Evolutionary conservation across 352 stramenopile genomes (phyloP).

Genomic region (Phytophthora citricola): DNA sequence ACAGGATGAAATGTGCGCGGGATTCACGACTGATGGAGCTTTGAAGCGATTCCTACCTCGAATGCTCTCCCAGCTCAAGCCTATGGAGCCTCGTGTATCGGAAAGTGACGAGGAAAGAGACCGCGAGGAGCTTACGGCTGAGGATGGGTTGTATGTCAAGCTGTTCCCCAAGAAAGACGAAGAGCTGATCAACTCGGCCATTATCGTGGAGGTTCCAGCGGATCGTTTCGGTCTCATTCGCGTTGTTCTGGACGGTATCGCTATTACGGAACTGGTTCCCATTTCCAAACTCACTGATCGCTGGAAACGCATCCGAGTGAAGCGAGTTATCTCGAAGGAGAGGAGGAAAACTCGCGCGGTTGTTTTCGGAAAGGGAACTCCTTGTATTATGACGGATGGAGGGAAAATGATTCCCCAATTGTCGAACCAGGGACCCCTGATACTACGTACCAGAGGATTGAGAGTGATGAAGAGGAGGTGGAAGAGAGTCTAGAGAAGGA

Average conservation of each 20-base stretch:
- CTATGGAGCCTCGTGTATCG: constrained; percentile 38
- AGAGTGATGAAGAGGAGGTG: constrained; percentile 43
- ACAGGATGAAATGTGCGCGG: constrained; percentile 74
- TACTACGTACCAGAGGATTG: constrained; percentile 39
- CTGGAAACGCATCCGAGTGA: constrained; percentile 68
- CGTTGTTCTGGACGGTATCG: constrained; percentile 67
- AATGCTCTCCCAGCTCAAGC: constrained; percentile 74
- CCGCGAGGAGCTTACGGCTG: constrained; percentile 23
- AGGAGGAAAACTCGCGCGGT: constrained; percentile 49
- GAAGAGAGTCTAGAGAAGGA: constrained; percentile 34
- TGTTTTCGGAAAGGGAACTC: constrained; percentile 51
- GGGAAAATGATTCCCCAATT: constrained; percentile 22
- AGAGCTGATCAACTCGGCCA: constrained; percentile 55
- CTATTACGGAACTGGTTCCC: constrained; percentile 53
- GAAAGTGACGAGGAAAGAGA: neutral
- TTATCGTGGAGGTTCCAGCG: constrained; percentile 54
- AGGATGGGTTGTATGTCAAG: constrained; percentile 72
- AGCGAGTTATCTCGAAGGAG: constrained; percentile 35
- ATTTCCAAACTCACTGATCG: constrained; percentile 66
- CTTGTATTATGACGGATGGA: constrained; percentile 19
- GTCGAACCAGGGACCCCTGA: constrained; percentile 36
- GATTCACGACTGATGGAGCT: constrained; percentile 72
- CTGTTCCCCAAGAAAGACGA: constrained; percentile 57
- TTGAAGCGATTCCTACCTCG: constrained; percentile 82
- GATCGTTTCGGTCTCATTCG: constrained; percentile 71